Conservation (phyloP, 371 early-diverging fungal species). For the Amoeboaphelidium protococcarum region DNA sequence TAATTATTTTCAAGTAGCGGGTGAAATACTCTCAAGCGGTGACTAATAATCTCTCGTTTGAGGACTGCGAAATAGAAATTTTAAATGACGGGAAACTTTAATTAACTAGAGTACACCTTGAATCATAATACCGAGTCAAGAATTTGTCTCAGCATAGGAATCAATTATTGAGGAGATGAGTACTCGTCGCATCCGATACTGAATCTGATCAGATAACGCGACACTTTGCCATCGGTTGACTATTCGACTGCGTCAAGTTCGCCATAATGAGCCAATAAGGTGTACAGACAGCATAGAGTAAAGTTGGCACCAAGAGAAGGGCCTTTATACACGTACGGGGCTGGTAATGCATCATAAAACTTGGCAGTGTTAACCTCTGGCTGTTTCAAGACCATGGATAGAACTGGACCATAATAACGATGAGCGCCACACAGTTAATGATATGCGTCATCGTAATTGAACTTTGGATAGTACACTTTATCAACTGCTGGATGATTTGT, state of each 20-base stretch:
- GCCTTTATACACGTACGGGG: conserved; percentile 67
- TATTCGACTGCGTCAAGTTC: conserved; percentile 72
- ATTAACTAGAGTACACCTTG: too few species aligned
- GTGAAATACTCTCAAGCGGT: too few species aligned
- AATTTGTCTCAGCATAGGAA: too few species aligned
- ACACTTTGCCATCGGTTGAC: conserved; percentile 65
- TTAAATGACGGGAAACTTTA: too few species aligned
- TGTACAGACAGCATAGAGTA: conserved; percentile 75
- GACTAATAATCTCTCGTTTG: too few species aligned
- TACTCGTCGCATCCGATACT: conserved; percentile 77
- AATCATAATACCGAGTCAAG: too few species aligned
- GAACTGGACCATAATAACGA: conserved; percentile 65
- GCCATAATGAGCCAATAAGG: conserved; percentile 70
- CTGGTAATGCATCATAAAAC: conserved; percentile 50
- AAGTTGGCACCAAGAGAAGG: conserved; percentile 90
- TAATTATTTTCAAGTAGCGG: too few species aligned
- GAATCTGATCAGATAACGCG: conserved; percentile 42
- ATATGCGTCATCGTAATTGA: conserved; percentile 34
- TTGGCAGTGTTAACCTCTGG: conserved; percentile 23
- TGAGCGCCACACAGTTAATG: conserved; percentile 21
- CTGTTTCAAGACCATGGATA: conserved; percentile 48
- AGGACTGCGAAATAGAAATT: too few species aligned
- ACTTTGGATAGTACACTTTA: conserved; percentile 58
- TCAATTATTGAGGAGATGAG: too few species aligned
- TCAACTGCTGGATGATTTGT: conserved; percentile 31